These are phyloP conservation scores for Mimosa bimucronata DNA, from an alignment of 306 rosid genomes.

Conservation along the genomic window DNA sequence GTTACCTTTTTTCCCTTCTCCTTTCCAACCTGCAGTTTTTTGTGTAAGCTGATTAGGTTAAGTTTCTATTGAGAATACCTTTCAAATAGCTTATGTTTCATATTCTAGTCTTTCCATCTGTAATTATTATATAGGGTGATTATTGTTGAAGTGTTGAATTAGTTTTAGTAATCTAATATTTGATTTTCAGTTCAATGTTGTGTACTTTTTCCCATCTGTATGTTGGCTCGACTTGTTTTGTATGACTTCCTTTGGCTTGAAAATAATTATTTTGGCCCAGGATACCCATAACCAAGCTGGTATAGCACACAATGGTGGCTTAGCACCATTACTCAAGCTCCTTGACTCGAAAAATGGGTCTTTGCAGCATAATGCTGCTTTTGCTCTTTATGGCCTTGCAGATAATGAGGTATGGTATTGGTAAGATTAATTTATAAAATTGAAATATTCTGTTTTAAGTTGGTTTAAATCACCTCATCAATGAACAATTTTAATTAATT, in stretches of 20 bases:
- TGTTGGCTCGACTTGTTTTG: slow-evolving; percentile 9
- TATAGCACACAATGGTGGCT: slow-evolving; percentile 93
- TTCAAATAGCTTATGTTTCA: slow-evolving; percentile 11
- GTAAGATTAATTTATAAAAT: slow-evolving; percentile 26
- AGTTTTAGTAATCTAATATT: slow-evolving; percentile 13
- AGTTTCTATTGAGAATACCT: not conserved
- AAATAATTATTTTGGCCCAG: slow-evolving; percentile 50
- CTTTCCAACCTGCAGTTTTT: slow-evolving; percentile 8
- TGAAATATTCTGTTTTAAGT: slow-evolving; percentile 20
- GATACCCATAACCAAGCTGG: slow-evolving; percentile 98
- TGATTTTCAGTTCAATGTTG: slow-evolving; percentile 9
- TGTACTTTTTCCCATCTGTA: slow-evolving; percentile 16
- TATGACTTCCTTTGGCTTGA: slow-evolving; percentile 34
- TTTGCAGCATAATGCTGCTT: slow-evolving; percentile 98
- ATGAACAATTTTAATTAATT: slow-evolving; percentile 38
- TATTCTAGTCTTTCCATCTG: slow-evolving; percentile 13
- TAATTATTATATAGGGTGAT: not conserved
- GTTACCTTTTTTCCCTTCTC: slow-evolving; percentile 41
- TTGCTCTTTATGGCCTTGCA: slow-evolving; percentile 97
- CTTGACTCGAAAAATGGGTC: slow-evolving; percentile 98
- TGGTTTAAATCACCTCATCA: slow-evolving; percentile 35
- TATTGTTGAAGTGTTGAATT: not conserved
- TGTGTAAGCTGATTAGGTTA: slow-evolving; percentile 23
- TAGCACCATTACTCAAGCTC: slow-evolving; percentile 89
- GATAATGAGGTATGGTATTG: slow-evolving; percentile 80